Evolutionary conservation across 2,329 filamentous ascomycete species (phyloP), one percentile per base, ranked within the genome.

Genomic region (Botrytis aclada): DNA sequence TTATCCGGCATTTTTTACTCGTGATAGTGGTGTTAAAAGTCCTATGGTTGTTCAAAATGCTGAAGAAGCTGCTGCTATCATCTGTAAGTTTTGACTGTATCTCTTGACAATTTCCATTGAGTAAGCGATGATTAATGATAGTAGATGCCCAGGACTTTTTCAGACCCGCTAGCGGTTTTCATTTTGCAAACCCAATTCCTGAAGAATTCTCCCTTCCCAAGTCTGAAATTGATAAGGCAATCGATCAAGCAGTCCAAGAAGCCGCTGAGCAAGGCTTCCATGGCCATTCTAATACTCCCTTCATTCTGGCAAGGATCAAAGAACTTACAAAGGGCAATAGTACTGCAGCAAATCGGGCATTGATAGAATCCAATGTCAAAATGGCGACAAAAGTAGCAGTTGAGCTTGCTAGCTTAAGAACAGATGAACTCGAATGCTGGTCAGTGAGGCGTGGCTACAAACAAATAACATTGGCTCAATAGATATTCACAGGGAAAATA

Each of bases 1-100:
- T 78, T 96, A 98, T 79, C 96, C 96, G 1, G 94, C 93, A 0
- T 99, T 99, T 82, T 99, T 93, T 88, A 93, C 93, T 0, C 86
- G 95, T 58, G 93, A 98, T 60, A 98, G 95, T 81, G 93, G 94
- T 20, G 84, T 92, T 70, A 89, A 86, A 81, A 97, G 94, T 80
- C 95, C 95, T 0, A 88, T 89, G 34, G 88, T 93, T 1, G 88
- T 98, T 60, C 83, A 89, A 70, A 87, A 91, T 76, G 93, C 97
- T 80, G 86, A 86, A 72, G 93, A 98, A 80, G 96, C 96, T 47
- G 96, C 96, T 0, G 90, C 92, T n/a, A 93, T 98, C 72, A 92
- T 97, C 73, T 86, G 88, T 90, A 82, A 82, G 87, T 83, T 10
- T 56, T 56, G 14, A 56, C 43, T 29, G 6, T 62, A 34, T 16